Evolutionary conservation across 768 basidiomycete genomes (phyloP), one percentile per base, ranked within the genome.

Genomic region (Mycena chlorophos): DNA sequence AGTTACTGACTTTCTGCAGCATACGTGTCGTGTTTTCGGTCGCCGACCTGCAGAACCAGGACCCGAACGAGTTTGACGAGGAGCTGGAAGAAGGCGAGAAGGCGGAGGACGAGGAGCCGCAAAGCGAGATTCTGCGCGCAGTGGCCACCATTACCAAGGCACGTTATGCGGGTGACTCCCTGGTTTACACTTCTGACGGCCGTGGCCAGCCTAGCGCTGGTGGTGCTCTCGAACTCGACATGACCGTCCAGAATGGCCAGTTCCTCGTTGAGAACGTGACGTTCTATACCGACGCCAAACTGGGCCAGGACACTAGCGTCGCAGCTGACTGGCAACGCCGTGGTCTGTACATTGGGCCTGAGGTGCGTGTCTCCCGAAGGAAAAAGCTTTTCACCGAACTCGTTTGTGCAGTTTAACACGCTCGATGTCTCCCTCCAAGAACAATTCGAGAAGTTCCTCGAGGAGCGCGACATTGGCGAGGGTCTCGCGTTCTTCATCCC

Each of bases 241-340:
- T 90, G 63, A 75, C 87, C 61, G 84, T 81, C 63, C 89, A 93
- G 70, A 88, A 91, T 29, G 90, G 89, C 40, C 69, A 80, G 23
- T 94, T 96, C 67, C 70, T 88, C n/a, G 78, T 95, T 50, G 94
- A 97, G 70, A 96, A 92, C 71, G 83, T 95, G 58, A 84, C 94
- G 2, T 94, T 78, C 78, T 98, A 96, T 73, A 69, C 76, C 1
- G 90, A 94, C 62, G 73, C 77, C 27, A 79, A 83, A 65, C 63
- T 90, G 13, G 94, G 86, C 13, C 86, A 83, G 14, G 89, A 88
- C 5, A 71, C 91, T 63, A 91, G 85, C 13, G 87, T 91, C 5
- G 94, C 98, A 60, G 88, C 90, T 6, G 94, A 98, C 74, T 98
- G 91, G 93, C 89, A 88, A 69, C 85, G 95, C 45, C 83, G 94